These are phyloP conservation scores for Neurospora africana DNA, from an alignment of 495 filamentous ascomycete genomes.

Conservation along the genomic window DNA sequence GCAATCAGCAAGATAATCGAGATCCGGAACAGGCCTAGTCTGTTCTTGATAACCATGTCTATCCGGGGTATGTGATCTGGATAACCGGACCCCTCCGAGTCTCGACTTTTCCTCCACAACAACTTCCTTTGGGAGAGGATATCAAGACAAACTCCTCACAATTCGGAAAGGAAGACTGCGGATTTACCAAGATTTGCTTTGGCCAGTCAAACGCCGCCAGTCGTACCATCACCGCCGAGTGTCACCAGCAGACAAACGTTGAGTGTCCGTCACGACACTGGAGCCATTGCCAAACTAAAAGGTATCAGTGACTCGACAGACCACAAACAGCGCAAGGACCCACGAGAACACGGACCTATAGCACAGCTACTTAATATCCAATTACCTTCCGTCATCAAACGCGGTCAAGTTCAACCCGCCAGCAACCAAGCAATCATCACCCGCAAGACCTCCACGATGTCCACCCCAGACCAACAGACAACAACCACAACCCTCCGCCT, in stretches of 20 bases:
- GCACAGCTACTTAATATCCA: background rate
- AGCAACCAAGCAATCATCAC: background rate
- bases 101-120: background rate
- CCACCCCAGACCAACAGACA: background rate
- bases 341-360: background rate
- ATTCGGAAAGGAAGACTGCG: background rate
- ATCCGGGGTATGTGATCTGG: background rate
- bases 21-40: background rate
- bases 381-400: background rate
- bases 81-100: background rate
- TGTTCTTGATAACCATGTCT: background rate
- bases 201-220: background rate
- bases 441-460: background rate
- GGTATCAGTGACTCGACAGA: background rate
- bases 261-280: background rate
- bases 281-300: background rate
- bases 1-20: background rate
- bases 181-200: background rate
- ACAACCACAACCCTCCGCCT: constrained; percentile 27
- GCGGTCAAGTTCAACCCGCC: background rate
- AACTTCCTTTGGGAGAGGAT: background rate
- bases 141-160: background rate
- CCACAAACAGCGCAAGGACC: background rate
- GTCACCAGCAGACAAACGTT: background rate
- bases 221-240: background rate